These are phyloP conservation scores for Naematelia encephala DNA, from an alignment of 768 basidiomycete species.

Conservation along the genomic window DNA sequence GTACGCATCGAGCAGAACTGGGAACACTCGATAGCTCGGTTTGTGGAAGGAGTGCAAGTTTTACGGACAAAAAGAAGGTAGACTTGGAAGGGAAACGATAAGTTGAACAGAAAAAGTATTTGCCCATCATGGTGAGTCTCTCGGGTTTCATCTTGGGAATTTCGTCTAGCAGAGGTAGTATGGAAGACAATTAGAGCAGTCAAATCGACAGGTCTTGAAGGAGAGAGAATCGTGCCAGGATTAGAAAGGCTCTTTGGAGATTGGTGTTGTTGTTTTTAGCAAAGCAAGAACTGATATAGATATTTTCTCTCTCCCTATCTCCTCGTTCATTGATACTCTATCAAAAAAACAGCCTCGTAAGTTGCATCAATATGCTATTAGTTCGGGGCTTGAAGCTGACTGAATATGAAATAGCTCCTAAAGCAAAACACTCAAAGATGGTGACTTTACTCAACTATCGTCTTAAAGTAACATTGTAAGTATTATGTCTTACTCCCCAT, in stretches of 20 bases:
- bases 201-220: no score
- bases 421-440: constrained; percentile 98
- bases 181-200: background rate
- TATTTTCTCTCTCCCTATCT: constrained; percentile 7
- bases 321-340: background rate
- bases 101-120: background rate
- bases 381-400: background rate
- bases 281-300: constrained; percentile 1
- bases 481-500: constrained; percentile 4
- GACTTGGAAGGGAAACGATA: background rate
- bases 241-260: no score
- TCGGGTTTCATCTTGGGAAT: background rate
- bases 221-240: no score
- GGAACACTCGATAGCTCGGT: background rate
- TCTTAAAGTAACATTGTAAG: constrained; percentile 88
- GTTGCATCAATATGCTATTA: constrained; percentile 2
- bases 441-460: constrained; percentile 95
- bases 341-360: constrained; percentile 20
- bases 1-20: background rate
- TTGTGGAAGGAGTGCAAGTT: background rate
- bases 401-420: constrained; percentile 58
- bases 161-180: background rate
- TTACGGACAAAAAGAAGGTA: background rate
- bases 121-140: constrained; percentile 15
- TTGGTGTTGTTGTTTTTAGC: background rate